Base-by-base conservation (phyloP, 306 rosid genomes). In the Gastrolobium villosum region DNA sequence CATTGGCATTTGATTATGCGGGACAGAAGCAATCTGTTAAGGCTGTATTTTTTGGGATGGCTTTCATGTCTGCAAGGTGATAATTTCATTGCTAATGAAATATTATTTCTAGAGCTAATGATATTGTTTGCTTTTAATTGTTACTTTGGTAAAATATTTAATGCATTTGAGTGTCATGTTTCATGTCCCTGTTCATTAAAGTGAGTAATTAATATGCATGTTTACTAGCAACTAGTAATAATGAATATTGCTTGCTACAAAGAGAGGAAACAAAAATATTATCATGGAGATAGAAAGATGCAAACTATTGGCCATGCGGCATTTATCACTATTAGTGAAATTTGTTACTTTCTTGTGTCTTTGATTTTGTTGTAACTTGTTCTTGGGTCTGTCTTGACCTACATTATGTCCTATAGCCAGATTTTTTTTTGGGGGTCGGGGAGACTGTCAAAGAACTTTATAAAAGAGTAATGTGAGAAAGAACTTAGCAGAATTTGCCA, bases 21-120 rank as follows among this genome's bases (percentile, higher is more conserved):
- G 97, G 97, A 72, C 93, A 80, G 84, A 94, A 94, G 89, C 98
- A 85, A 80, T 92, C 97, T 31, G 86, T 92, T 46, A 94, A 94
- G 87, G 97, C 96, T 1, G 96, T 94, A 60, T 94, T 94, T 85
- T 83, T 85, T 77, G 97, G 98, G 82, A 94, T 94, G 98, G 97
- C 96, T 49, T 94, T 91, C 86, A 94, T 94, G 98, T 94, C 98
- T 70, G 97, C 94, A 39, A 94, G 97, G 98, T 94, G 80, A 84
- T 46, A 56, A 76, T 74, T 80, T 79, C 61, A 20, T 79, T 40
- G 61, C 78, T 31, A 65, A 73, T 77, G 5, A 54, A 67, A 37
- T 53, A 57, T 56, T 56, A 55, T 64, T 36, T 79, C 46, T 13
- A 50, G 66, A 76, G 80, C 26, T 62, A 20, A 72, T 54, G 34